Evolutionary conservation across 78 protist genomes (phyloP).

Genomic region (Diacronema lutheri): DNA sequence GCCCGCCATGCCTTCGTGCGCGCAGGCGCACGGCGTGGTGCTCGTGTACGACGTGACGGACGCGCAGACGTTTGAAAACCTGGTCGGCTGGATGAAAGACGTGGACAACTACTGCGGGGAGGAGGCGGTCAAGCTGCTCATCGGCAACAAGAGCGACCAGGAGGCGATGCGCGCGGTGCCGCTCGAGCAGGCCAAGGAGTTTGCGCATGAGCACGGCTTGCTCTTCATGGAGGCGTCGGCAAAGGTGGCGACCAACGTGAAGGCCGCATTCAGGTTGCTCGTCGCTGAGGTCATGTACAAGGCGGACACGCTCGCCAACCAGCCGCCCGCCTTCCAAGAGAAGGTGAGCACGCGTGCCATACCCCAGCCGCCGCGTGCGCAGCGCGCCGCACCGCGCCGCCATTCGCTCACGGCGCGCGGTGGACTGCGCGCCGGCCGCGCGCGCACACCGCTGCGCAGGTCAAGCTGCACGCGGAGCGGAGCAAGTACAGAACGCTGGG

Average conservation of each 20-base stretch:
- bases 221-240: constrained; percentile 20
- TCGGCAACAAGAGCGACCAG: constrained; percentile 26
- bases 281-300: neutral
- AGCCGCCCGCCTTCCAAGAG: constrained; percentile 6
- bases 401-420: too few species aligned
- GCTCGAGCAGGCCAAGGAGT: neutral
- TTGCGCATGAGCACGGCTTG: neutral
- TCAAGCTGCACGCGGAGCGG: too few species aligned
- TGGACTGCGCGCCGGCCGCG: too few species aligned
- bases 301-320: neutral
- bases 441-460: too few species aligned
- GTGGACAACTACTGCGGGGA: neutral
- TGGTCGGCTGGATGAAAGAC: constrained; percentile 14
- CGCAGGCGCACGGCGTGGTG: constrained; percentile 76
- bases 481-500: too few species aligned
- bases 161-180: neutral
- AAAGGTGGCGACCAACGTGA: neutral
- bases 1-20: too few species aligned
- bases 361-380: too few species aligned
- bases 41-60: constrained; percentile 60
- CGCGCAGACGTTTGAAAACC: constrained; percentile 15
- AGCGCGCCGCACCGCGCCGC: too few species aligned
- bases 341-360: neutral
- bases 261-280: neutral
- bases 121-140: neutral